Conservation (phyloP, 1,139 yeast species). For the Saccharomyces hybrid region DNA sequence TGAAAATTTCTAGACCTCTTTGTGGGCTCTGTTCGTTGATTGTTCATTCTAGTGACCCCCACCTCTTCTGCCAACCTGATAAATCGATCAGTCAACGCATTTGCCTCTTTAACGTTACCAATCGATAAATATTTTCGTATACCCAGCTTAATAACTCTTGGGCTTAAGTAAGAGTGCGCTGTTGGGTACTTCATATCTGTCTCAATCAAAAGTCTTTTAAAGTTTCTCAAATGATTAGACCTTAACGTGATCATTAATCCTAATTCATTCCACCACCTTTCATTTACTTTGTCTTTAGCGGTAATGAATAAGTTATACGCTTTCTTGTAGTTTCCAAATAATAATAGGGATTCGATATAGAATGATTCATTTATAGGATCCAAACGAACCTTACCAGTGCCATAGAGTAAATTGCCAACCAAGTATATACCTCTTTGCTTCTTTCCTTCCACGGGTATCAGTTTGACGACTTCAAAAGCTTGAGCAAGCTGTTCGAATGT, state of each 20-base stretch:
- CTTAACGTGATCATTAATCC: constrained; percentile 31
- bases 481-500: constrained; percentile 23
- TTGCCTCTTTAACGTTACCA: not conserved
- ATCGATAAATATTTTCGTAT: no score
- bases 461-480: constrained; percentile 24
- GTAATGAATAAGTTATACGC: constrained; percentile 28
- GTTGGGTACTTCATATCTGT: constrained; percentile 16
- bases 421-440: constrained; percentile 21
- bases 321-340: constrained; percentile 22
- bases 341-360: constrained; percentile 28
- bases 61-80: constrained; percentile 11
- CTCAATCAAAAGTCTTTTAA: constrained; percentile 19
- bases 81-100: constrained; percentile 16
- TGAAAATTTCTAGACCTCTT: constrained; percentile 11
- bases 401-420: constrained; percentile 25
- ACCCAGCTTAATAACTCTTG: constrained; percentile 8
- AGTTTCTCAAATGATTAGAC: constrained; percentile 27
- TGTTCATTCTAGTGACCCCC: constrained; percentile 11
- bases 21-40: not conserved
- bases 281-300: constrained; percentile 22
- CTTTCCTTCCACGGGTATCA: constrained; percentile 13
- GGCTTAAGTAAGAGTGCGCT: constrained; percentile 8
- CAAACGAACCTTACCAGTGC: constrained; percentile 24
- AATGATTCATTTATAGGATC: constrained; percentile 33
- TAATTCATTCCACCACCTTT: constrained; percentile 37